These are phyloP conservation scores for Colletotrichum plurivorum DNA, from an alignment of 2,329 filamentous ascomycete species.

Conservation along the genomic window DNA sequence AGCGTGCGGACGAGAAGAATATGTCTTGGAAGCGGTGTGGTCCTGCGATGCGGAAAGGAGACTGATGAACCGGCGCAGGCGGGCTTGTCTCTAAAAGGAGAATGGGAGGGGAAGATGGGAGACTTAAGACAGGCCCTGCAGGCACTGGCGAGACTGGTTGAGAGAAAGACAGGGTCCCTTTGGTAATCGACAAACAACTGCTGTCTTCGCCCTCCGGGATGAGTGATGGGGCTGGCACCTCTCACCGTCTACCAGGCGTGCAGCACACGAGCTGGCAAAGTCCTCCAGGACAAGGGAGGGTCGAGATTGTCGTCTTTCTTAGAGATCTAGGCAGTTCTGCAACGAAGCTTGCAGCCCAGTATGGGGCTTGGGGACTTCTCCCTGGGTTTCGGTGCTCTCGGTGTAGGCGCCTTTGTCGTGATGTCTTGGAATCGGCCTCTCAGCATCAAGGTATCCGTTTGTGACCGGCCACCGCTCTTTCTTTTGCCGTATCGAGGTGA, in stretches of 20 bases:
- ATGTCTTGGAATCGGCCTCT: constrained; percentile 65
- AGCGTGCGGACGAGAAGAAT: constrained; percentile 1
- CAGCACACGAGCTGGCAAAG: constrained; percentile 43
- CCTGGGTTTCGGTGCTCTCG: constrained; percentile 54
- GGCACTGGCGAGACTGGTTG: constrained; percentile 30
- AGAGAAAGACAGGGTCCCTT: constrained; percentile 10
- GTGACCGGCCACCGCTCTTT: constrained; percentile 65
- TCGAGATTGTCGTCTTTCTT: constrained; percentile 54
- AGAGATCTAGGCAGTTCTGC: constrained; percentile 18
- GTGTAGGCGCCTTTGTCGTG: constrained; percentile 62
- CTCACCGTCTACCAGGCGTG: constrained; percentile 15
- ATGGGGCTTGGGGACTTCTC: constrained; percentile 24
- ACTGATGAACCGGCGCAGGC: constrained; percentile 30
- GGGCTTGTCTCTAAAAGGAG: constrained; percentile 33
- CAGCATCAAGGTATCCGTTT: constrained; percentile 60
- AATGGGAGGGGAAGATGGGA: constrained; percentile 38
- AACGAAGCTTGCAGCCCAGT: constrained; percentile 32
- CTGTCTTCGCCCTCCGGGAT: constrained; percentile 24
- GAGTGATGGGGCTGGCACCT: constrained; percentile 24
- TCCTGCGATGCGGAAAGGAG: constrained; percentile 31
- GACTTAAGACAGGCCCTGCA: constrained; percentile 52
- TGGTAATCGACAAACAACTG: constrained; percentile 35
- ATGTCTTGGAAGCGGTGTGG: constrained; percentile 40
- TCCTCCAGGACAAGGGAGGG: constrained; percentile 45
- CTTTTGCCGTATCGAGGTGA: constrained; percentile 53